phyloP scores from a whole-genome alignment of 2,329 filamentous ascomycete species.

The Fusarium penzigii region DNA sequence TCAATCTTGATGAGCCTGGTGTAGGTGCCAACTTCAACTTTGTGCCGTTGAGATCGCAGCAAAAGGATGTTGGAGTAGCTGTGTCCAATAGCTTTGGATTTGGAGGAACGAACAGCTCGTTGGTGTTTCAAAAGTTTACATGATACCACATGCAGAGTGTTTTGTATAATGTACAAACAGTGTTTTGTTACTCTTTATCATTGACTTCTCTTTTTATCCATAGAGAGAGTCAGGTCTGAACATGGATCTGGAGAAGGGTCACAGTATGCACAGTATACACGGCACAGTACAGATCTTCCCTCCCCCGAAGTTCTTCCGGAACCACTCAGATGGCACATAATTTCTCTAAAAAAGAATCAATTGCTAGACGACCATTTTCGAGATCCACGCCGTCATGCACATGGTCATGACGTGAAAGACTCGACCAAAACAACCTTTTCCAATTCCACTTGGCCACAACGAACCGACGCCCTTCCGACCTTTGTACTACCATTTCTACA shows the following conservation, averaged over 20 bases:
- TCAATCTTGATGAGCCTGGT: constrained; percentile 73
- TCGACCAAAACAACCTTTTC: constrained; percentile 3
- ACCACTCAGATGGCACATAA: constrained; percentile 25
- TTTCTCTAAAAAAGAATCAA: constrained; percentile 13
- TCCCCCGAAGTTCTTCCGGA: constrained; percentile 30
- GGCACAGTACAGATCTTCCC: constrained; percentile 4
- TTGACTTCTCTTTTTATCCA: no score
- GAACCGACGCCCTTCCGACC: background rate
- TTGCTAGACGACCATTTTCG: constrained; percentile 5
- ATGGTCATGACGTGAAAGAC: constrained; percentile 34
- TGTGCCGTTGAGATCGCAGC: constrained; percentile 70
- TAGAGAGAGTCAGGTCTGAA: no score
- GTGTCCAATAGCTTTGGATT: constrained; percentile 98
- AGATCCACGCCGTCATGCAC: constrained; percentile 31
- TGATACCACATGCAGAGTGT: constrained; percentile 1
- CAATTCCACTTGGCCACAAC: constrained; percentile 7
- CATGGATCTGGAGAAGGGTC: background rate
- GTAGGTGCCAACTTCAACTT: constrained; percentile 81
- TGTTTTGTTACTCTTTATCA: background rate
- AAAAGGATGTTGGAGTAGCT: constrained; percentile 69
- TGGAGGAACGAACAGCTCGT: constrained; percentile 89
- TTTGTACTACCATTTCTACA: background rate
- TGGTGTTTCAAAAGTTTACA: constrained; percentile 65
- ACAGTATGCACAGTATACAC: constrained; percentile 13
- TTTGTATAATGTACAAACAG: constrained; percentile 9